phyloP scores from a whole-genome alignment of 139 green algal species.

The Micractinium sp. region DNA sequence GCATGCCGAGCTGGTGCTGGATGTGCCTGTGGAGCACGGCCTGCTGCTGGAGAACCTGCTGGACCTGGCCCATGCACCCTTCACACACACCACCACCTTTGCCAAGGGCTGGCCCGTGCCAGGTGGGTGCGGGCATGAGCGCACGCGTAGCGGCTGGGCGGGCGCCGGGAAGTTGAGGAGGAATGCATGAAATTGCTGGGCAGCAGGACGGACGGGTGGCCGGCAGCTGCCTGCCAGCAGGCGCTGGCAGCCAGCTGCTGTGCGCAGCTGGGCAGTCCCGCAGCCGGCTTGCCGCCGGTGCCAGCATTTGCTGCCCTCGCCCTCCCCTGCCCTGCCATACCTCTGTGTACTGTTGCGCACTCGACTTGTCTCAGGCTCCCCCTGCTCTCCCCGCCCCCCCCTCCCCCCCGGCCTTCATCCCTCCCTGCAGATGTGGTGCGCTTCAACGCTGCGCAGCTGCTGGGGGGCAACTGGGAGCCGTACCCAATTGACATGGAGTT shows the following conservation, averaged over 20 bases:
- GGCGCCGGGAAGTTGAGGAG: no score
- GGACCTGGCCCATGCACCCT: conserved; percentile 98
- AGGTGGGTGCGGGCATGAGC: background rate
- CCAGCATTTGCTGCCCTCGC: no score
- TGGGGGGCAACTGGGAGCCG: conserved; percentile 93
- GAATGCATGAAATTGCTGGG: background rate
- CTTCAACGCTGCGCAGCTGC: conserved; percentile 52
- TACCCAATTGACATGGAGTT: conserved; percentile 99
- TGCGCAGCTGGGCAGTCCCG: background rate
- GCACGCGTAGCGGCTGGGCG: no score
- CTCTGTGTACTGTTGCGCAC: no score
- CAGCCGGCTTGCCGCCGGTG: background rate
- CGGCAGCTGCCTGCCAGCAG: no score
- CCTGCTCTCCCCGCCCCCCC: background rate
- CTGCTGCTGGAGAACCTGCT: conserved; percentile 99
- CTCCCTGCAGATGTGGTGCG: conserved; percentile 81
- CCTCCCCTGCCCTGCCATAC: no score
- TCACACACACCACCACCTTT: conserved; percentile 98
- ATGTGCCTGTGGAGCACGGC: conserved; percentile 98
- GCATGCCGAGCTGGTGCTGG: conserved; percentile 83
- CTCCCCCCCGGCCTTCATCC: no score
- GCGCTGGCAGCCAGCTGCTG: background rate
- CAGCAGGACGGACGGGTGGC: no score
- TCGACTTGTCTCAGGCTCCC: background rate
- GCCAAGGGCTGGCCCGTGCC: conserved; percentile 90